A percentile compares a stretch with the other conserved stretches of the same genome.
phyloP scores from a whole-genome alignment of 2,329 filamentous ascomycete species.

The Trichoderma gracile region DNA sequence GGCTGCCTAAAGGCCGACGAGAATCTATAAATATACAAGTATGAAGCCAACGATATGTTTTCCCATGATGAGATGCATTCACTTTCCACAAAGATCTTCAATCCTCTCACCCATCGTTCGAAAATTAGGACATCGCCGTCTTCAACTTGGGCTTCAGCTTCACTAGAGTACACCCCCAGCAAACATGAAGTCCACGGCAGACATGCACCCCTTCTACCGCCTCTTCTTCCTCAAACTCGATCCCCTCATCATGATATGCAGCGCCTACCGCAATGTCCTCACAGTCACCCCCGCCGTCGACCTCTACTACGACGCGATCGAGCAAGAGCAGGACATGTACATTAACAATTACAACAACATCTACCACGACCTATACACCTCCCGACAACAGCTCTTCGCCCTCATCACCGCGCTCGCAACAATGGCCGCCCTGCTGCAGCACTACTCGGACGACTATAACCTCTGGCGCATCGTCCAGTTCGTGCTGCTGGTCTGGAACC shows the following conservation, averaged over 20 bases:
- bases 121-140: background rate
- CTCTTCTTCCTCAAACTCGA: conserved; percentile 32
- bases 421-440: conserved; percentile 29
- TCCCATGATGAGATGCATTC: too few relatives aligned
- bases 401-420: conserved; percentile 28
- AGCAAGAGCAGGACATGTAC: too few relatives aligned
- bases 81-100: too few relatives aligned
- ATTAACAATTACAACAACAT: conserved; percentile 25
- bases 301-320: background rate
- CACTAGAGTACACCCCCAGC: too few relatives aligned
- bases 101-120: background rate
- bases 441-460: conserved; percentile 28
- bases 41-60: background rate
- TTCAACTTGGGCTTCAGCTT: background rate
- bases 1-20: background rate
- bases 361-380: conserved; percentile 21
- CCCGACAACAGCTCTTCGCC: conserved; percentile 31
- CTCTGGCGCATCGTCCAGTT: conserved; percentile 31
- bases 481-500: conserved; percentile 30
- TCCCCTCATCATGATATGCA: conserved; percentile 30
- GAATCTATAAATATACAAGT: background rate
- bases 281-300: conserved; percentile 15
- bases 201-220: conserved; percentile 27
- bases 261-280: conserved; percentile 30
- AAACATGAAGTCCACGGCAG: conserved; percentile 8